Conservation (phyloP, 371 early-diverging fungal species). For the Lichtheimia corymbifera region DNA sequence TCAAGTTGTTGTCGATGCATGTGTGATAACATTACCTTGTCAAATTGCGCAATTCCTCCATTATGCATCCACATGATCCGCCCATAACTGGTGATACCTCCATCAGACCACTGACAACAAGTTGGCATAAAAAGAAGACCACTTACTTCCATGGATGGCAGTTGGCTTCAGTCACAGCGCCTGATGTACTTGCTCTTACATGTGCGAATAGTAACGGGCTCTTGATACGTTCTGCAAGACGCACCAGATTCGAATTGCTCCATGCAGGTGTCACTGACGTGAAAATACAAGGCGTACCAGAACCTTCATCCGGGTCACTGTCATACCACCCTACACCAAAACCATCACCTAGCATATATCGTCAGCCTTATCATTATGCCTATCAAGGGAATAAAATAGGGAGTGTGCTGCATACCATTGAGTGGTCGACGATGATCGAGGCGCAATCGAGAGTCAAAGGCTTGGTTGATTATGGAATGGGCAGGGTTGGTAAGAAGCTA, state of each 20-base stretch:
- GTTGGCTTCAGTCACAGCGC: slow-evolving; percentile 80
- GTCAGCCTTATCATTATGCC: not conserved
- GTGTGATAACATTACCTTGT: slow-evolving; percentile 43
- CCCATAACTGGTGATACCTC: slow-evolving; percentile 53
- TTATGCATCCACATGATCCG: slow-evolving; percentile 92
- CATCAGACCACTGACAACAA: no score
- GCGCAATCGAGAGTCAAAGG: slow-evolving; percentile 71
- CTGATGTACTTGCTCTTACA: slow-evolving; percentile 82
- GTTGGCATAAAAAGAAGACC: no score
- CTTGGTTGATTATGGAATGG: slow-evolving; percentile 85
- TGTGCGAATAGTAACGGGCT: slow-evolving; percentile 84
- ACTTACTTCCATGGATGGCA: slow-evolving; percentile 78
- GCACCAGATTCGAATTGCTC: slow-evolving; percentile 80
- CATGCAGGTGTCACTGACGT: slow-evolving; percentile 88
- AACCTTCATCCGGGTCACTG: slow-evolving; percentile 36
- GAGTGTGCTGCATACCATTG: slow-evolving; percentile 58
- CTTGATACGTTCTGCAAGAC: slow-evolving; percentile 81
- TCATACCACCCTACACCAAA: slow-evolving; percentile 89
- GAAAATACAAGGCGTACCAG: slow-evolving; percentile 77
- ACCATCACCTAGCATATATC: slow-evolving; percentile 66
- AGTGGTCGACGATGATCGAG: slow-evolving; percentile 65
- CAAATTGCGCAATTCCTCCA: slow-evolving; percentile 75
- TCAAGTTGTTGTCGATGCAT: not conserved
- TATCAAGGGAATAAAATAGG: not conserved
- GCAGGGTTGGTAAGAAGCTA: slow-evolving; percentile 73